Evolutionary conservation across 2,329 filamentous ascomycete species (phyloP), one percentile per base, ranked within the genome.

Genomic region (Penicillium digitatum): DNA sequence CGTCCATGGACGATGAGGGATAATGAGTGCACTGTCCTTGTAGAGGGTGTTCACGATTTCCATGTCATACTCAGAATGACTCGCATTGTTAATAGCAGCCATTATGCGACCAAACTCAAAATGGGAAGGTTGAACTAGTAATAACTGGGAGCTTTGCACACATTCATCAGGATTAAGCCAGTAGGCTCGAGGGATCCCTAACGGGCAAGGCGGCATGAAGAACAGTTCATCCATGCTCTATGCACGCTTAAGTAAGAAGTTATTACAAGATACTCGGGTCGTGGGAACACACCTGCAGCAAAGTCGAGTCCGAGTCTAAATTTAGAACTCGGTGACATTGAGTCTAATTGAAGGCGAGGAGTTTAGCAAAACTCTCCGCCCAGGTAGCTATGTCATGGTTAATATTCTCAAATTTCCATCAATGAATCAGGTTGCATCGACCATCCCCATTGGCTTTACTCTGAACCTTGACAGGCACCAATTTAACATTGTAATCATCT

Each of bases 301-400:
- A 71, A 1, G 81, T 81, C 20, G 81, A 75, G 62, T 88, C 85
- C 1, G 83, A 85, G 65, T 88, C 81, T n/a, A 83, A 66, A 43
- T 74, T 72, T n/a, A 83, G 69, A 26, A 83, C 75, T 29, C 81
- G 75, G 24, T 76, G 66, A 64, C 87, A 87, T 48, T 83, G 76
- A 0, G 81, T 82, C 48, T 86, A 82, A 56, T 84, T 84, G 69
- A 87, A 88, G 1, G 83, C 82, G 9, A 87, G 76, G 32, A 87
- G 80, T 65, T 88, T 88, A 24, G 83, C 86, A 64, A 82, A 84
- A 1, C 80, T 82, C 39, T 81, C 77, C 42, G 80, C 79, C 83
- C 82, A 86, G 0, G 82, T 84, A 12, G 66, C 75, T 66, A 62
- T 27, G 9, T 7, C 6, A 27, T 8, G 18, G 54, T 29, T 61